Conservation (phyloP, 2,329 filamentous ascomycete species). For the Colletotrichum sp. region DNA sequence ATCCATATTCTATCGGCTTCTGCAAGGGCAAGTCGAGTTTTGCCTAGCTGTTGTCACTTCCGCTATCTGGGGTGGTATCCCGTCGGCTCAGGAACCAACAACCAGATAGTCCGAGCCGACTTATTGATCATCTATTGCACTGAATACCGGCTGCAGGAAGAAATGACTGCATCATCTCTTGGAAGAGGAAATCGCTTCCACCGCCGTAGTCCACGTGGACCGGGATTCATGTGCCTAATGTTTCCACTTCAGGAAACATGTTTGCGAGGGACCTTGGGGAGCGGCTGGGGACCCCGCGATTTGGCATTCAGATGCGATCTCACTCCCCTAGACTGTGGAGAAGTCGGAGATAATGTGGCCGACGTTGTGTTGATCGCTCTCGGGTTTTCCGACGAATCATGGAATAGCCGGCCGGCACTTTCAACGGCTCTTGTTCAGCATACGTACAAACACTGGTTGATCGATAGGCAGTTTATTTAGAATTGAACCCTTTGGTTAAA, state of each 20-base stretch:
- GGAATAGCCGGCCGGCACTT: background rate
- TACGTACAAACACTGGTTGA: no score
- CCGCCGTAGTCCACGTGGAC: background rate
- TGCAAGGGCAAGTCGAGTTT: background rate
- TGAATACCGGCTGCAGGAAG: background rate
- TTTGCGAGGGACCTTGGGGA: background rate
- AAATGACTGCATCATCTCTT: background rate
- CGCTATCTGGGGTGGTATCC: background rate
- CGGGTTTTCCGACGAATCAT: background rate
- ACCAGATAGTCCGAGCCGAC: background rate
- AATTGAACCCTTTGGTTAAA: no score
- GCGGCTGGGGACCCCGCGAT: background rate
- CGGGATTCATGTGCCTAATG: background rate
- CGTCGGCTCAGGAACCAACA: background rate
- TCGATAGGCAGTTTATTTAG: no score
- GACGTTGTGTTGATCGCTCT: background rate
- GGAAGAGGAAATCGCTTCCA: background rate
- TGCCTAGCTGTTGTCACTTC: background rate
- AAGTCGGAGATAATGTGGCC: background rate
- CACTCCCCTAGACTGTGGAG: background rate
- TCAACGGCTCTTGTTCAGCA: background rate
- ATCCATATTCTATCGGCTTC: background rate
- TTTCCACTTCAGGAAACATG: background rate
- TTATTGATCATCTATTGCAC: background rate
- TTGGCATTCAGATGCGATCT: background rate